Base-by-base conservation (phyloP, 2,329 filamentous ascomycete species). In the Verticillium nubilum region DNA sequence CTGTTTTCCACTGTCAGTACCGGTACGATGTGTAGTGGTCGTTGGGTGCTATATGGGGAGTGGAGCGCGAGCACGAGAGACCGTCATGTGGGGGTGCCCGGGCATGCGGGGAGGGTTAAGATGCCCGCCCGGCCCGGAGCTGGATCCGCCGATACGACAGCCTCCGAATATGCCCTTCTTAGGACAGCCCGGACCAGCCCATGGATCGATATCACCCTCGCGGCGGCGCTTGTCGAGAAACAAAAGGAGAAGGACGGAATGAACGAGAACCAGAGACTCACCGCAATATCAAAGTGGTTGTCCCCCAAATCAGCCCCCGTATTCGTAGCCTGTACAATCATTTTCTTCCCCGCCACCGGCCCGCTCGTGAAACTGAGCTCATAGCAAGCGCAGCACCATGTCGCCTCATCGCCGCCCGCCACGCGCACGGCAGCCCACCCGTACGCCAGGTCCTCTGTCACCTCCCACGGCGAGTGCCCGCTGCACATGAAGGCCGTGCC, bases 271-370 rank as follows among this genome's bases (percentile, higher is more conserved):
- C 13, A 23, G 59, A 37, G 28, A 70, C 72, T 26, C 64, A 76
- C 73, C 31, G 75, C 75, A 59, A 85, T 67, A 70, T 85, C 81
- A 67, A 85, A 85, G 63, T 85, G 82, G 62, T 83, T 83, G 56
- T 75, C 68, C 4, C 76, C 77, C 59, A 85, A 69, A 64, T 85
- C 82, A 12, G 74, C 77, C 4, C 82, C 83, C 17, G 82, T 86
- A 66, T 86, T 86, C 17, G 80, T 83, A 10, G 82, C 82, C 72
- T 86, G 84, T 31, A 86, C 78, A 47, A 86, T 76, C 78, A 86
- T 80, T 68, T 77, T 84, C 75, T 86, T 86, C 56, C 83, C 82
- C 52, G 69, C 66, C 19, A 84, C 75, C 1, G 78, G 70, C 5
- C 79, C 80, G 67, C 77, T 79, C 12, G 82, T 86, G 67, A 87